Percentiles rank a stretch among this genome's conserved stretches.
phyloP scores from a whole-genome alignment of 2,329 filamentous ascomycete genomes.

The Zymoseptoria ardabiliae region DNA sequence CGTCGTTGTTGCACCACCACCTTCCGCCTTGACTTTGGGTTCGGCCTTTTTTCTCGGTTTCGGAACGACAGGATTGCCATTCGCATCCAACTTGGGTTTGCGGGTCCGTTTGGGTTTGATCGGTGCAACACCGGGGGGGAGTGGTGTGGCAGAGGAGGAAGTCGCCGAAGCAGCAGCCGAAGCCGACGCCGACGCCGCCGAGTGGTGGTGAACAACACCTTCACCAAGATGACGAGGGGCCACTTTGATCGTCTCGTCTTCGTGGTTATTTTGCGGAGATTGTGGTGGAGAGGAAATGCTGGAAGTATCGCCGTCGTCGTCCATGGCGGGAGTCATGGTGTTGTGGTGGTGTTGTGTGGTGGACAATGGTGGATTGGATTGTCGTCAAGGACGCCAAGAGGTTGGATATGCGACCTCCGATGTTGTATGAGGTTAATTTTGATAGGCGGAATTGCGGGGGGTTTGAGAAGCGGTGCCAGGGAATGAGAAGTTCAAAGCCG shows the following conservation, averaged over 20 bases:
- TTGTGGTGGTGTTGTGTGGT: background rate
- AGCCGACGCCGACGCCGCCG: slow-evolving; percentile 21
- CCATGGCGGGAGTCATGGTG: background rate
- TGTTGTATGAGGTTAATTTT: background rate
- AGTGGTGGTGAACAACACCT: slow-evolving; percentile 26
- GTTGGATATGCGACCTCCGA: background rate
- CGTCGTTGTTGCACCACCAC: slow-evolving; percentile 28
- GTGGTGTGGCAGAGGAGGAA: slow-evolving; percentile 17
- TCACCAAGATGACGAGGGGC: slow-evolving; percentile 23
- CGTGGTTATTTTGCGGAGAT: slow-evolving; percentile 17
- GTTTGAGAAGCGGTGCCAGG: background rate
- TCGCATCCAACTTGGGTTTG: slow-evolving; percentile 32
- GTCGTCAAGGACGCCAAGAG: background rate
- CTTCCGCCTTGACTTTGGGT: slow-evolving; percentile 38
- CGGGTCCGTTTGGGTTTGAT: slow-evolving; percentile 33
- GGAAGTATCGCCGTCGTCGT: slow-evolving; percentile 2
- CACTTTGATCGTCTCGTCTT: slow-evolving; percentile 22
- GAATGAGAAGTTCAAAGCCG: background rate
- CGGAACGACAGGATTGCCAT: slow-evolving; percentile 35
- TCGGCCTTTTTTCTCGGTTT: slow-evolving; percentile 39
- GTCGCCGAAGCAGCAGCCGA: too few species aligned
- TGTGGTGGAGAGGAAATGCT: slow-evolving; percentile 22
- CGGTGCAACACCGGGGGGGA: slow-evolving; percentile 27
- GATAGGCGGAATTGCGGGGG: background rate
- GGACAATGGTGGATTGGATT: background rate